phyloP scores from a whole-genome alignment of 148 eudicot species.

The Bassia scoparia region DNA sequence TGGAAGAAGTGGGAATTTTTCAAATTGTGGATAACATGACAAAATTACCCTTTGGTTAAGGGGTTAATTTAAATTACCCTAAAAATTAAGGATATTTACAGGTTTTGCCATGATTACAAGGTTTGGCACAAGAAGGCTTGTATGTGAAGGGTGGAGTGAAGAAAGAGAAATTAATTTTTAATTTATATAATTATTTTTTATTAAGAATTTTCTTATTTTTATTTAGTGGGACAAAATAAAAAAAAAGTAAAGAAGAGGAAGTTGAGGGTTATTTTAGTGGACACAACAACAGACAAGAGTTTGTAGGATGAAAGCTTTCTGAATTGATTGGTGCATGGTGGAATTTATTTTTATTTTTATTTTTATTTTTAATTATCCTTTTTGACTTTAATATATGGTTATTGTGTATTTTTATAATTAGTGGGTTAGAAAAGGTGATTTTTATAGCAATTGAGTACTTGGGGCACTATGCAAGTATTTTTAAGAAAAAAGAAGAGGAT shows the following conservation, averaged over 20 bases:
- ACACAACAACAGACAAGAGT: slow-evolving; percentile 39
- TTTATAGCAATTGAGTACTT: slow-evolving; percentile 26
- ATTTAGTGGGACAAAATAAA: slow-evolving; percentile 21
- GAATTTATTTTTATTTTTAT: not conserved
- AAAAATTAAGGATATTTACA: slow-evolving; percentile 2
- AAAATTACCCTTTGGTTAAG: slow-evolving; percentile 8
- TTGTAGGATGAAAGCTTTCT: slow-evolving; percentile 37
- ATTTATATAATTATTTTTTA: not conserved
- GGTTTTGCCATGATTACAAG: slow-evolving; percentile 1
- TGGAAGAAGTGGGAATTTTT: slow-evolving; percentile 11
- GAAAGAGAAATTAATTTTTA: not conserved
- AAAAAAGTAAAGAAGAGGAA: not conserved
- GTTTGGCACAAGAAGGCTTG: slow-evolving; percentile 12
- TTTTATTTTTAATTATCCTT: no score
- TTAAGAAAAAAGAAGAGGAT: slow-evolving; percentile 5
- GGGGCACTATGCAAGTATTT: slow-evolving; percentile 7
- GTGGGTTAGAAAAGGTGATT: slow-evolving; percentile 29
- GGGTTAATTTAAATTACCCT: slow-evolving; percentile 11
- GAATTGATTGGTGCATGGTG: slow-evolving; percentile 26
- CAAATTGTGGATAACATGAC: slow-evolving; percentile 6
- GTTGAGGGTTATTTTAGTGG: slow-evolving; percentile 22
- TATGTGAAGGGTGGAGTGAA: slow-evolving; percentile 20
- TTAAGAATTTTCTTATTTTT: not conserved
- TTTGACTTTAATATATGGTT: not conserved
- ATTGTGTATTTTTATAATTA: slow-evolving; percentile 18